Conservation (phyloP, 441 rosid species). For the Biscutella auriculata region DNA sequence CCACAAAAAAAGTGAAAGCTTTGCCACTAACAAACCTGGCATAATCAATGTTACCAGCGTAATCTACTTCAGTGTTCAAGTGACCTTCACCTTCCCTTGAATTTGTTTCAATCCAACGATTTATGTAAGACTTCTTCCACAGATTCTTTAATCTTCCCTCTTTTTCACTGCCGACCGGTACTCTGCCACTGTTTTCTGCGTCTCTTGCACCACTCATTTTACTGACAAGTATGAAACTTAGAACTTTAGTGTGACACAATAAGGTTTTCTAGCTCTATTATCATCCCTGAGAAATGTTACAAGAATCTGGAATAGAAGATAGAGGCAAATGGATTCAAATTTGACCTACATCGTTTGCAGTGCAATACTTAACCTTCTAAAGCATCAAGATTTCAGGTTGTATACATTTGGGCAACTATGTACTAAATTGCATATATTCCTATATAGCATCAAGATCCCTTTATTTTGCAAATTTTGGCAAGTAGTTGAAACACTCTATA, state of each 20-base stretch:
- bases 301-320: neutral
- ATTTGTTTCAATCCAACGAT: conserved; percentile 60
- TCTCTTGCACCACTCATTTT: conserved; percentile 32
- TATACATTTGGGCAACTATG: neutral
- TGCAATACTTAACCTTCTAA: neutral
- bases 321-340: neutral
- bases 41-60: conserved; percentile 40
- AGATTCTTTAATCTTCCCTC: conserved; percentile 71
- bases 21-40: conserved; percentile 46
- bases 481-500: neutral
- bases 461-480: too few relatives aligned
- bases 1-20: neutral
- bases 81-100: conserved; percentile 39
- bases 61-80: conserved; percentile 30
- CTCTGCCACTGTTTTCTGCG: conserved; percentile 26
- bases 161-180: conserved; percentile 28
- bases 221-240: conserved; percentile 28
- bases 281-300: neutral
- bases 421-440: neutral
- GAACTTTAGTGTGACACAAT: neutral
- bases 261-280: neutral
- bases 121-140: conserved; percentile 73
- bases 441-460: too few relatives aligned
- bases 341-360: neutral
- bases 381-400: neutral